Evolutionary conservation across 1,139 yeast genomes (phyloP).

Genomic region (Yamadazyma siamensis): DNA sequence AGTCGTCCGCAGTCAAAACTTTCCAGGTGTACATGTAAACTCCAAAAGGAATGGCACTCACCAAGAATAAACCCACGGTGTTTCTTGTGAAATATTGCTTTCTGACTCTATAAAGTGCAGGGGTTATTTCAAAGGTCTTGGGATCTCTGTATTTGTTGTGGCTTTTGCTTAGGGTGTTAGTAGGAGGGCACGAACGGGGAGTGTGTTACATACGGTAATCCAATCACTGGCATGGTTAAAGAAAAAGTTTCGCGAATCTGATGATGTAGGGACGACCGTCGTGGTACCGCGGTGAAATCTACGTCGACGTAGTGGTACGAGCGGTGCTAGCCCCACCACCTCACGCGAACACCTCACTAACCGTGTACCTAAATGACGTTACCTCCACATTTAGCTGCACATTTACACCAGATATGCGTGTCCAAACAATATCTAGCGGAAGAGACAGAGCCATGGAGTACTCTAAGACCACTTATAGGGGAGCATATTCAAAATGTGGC

Average conservation of each 20-base stretch:
- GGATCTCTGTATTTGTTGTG: conserved; percentile 63
- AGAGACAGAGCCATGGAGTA: background rate
- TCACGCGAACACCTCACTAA: no score
- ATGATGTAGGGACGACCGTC: no score
- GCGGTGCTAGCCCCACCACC: no score
- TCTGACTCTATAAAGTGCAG: conserved; percentile 88
- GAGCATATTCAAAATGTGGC: no score
- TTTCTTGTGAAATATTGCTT: conserved; percentile 80
- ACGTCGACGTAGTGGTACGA: no score
- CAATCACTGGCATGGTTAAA: conserved; percentile 29
- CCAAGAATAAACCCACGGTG: conserved; percentile 54
- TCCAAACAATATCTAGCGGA: background rate
- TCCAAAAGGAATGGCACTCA: conserved; percentile 62
- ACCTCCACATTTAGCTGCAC: background rate
- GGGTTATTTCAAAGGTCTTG: conserved; percentile 83
- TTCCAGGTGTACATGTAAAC: conserved; percentile 72
- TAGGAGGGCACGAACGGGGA: background rate
- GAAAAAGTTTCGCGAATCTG: no score
- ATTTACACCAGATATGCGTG: background rate
- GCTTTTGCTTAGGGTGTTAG: conserved; percentile 18
- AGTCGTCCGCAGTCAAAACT: conserved; percentile 71
- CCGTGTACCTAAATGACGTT: no score
- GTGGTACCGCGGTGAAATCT: no score
- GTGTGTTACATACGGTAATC: conserved; percentile 33
- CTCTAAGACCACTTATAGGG: background rate